Percentiles rank a stretch among this genome's conserved stretches.
Evolutionary conservation across 768 basidiomycete genomes (phyloP).

Genomic region (Psilocybe subaeruginosa): DNA sequence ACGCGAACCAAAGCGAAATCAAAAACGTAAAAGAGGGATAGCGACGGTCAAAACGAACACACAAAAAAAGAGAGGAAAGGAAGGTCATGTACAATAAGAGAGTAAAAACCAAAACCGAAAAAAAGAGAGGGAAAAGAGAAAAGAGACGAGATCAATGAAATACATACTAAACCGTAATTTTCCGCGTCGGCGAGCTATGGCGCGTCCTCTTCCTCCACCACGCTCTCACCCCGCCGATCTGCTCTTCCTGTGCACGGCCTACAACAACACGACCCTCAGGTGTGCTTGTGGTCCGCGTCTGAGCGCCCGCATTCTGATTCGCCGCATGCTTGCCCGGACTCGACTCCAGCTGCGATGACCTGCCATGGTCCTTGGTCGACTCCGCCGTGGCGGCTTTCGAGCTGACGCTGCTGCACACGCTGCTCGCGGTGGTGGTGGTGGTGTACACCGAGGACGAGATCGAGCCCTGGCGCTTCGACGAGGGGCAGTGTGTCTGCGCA

Average conservation of each 20-base stretch:
- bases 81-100: background rate
- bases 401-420: conserved; percentile 8
- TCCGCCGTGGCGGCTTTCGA: conserved; percentile 15
- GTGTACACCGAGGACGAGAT: conserved; percentile 10
- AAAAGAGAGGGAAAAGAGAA: background rate
- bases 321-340: background rate
- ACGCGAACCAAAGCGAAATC: too few species aligned
- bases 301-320: background rate
- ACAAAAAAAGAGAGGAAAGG: too few species aligned
- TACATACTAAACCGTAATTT: background rate
- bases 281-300: background rate
- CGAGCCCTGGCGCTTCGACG: background rate
- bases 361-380: conserved; percentile 1
- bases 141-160: background rate
- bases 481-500: background rate
- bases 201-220: conserved; percentile 2
- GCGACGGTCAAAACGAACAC: too few species aligned
- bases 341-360: background rate
- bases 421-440: conserved; percentile 25
- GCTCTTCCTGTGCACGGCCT: conserved; percentile 6
- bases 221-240: background rate
- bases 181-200: background rate
- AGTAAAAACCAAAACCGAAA: background rate
- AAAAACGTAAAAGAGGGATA: too few species aligned
- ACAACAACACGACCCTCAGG: conserved; percentile 25